phyloP scores from a whole-genome alignment of 208 protist species.

The Sergeia podlipaevii region DNA sequence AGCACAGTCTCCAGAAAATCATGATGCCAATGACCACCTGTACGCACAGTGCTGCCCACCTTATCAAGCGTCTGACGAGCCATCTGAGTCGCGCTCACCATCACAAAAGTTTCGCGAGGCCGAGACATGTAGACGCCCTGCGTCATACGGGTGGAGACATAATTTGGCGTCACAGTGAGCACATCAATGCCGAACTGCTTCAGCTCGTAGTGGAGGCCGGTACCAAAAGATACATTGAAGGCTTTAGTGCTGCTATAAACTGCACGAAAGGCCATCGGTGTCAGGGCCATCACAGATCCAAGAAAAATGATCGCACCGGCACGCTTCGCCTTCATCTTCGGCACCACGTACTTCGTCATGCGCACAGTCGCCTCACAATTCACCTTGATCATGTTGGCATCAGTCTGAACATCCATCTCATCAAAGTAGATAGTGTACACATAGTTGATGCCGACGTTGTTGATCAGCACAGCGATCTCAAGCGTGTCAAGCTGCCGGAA shows the following conservation, averaged over 20 bases:
- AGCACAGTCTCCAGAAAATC: too few species aligned
- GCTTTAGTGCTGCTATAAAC: constrained; percentile 68
- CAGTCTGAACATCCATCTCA: constrained; percentile 17
- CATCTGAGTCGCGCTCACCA: constrained; percentile 20
- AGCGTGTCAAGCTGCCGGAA: constrained; percentile 18
- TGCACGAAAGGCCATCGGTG: constrained; percentile 40
- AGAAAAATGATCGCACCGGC: constrained; percentile 56
- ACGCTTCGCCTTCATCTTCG: constrained; percentile 22
- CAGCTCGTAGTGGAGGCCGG: constrained; percentile 39
- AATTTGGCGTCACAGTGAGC: constrained; percentile 30
- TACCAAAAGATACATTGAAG: constrained; percentile 38
- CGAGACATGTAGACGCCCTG: constrained; percentile 15
- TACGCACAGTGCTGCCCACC: constrained; percentile 19
- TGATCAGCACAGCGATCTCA: constrained; percentile 39
- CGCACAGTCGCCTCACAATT: constrained; percentile 56
- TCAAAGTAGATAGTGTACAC: constrained; percentile 57
- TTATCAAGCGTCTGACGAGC: constrained; percentile 34
- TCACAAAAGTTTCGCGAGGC: constrained; percentile 30
- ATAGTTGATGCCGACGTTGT: constrained; percentile 86
- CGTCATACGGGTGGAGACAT: constrained; percentile 41
- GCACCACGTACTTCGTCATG: constrained; percentile 52
- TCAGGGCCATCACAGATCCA: constrained; percentile 29
- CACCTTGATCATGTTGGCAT: constrained; percentile 48
- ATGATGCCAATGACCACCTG: constrained; percentile 26
- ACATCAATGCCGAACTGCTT: constrained; percentile 24